Percentiles rank a stretch among this genome's conserved stretches.
Conservation (phyloP, 2,329 filamentous ascomycete species). For the Fusarium aywerte region DNA sequence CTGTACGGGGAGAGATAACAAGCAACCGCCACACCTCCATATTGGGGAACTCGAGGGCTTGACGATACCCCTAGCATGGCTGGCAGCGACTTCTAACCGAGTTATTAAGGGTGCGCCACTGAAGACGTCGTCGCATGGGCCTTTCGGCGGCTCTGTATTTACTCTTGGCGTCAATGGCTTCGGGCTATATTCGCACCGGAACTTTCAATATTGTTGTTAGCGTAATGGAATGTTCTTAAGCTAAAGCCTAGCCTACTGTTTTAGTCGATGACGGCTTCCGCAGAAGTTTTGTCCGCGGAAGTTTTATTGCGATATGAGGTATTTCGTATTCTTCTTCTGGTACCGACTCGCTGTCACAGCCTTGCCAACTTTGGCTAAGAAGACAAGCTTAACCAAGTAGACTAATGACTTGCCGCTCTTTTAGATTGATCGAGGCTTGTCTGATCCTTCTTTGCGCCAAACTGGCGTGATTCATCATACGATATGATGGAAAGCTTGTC, state of each 20-base stretch:
- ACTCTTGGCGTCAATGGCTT: not conserved
- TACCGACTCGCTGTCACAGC: slow-evolving; percentile 42
- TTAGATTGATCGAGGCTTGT: slow-evolving; percentile 14
- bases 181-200: slow-evolving; percentile 7
- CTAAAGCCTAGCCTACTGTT: slow-evolving; percentile 4
- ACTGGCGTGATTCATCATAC: slow-evolving; percentile 46
- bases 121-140: slow-evolving; percentile 8
- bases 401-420: slow-evolving; percentile 6
- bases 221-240: not conserved
- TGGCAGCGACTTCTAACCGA: slow-evolving; percentile 12
- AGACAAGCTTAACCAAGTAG: slow-evolving; percentile 5
- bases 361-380: slow-evolving; percentile 39
- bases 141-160: slow-evolving; percentile 1
- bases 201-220: slow-evolving; percentile 4
- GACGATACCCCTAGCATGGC: slow-evolving; percentile 18
- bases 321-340: slow-evolving; percentile 27
- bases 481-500: slow-evolving; percentile 34
- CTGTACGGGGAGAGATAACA: slow-evolving; percentile 4
- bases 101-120: slow-evolving; percentile 30
- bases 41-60: not conserved
- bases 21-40: slow-evolving; percentile 5
- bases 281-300: slow-evolving; percentile 32
- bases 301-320: slow-evolving; percentile 20
- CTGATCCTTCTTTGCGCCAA: slow-evolving; percentile 31
- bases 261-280: not conserved